phyloP scores from a whole-genome alignment of 169 alveolate species.

The Plasmodium gallinaceum region DNA sequence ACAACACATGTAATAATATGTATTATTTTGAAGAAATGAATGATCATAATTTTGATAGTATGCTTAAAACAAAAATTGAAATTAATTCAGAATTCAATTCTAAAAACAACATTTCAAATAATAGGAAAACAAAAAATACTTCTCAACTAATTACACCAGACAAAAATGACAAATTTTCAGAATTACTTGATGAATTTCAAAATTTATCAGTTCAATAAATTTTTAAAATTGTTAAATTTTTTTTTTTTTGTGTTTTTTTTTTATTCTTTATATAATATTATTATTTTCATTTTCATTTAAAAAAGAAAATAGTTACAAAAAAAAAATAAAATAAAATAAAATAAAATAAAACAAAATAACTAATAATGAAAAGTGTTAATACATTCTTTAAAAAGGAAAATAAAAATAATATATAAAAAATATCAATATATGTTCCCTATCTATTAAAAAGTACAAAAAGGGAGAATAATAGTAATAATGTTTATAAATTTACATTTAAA shows the following conservation, averaged over 20 bases:
- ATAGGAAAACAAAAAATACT: neutral
- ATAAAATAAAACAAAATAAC: neutral
- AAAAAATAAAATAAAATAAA: neutral
- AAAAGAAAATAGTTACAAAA: neutral
- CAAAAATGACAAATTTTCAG: conserved; percentile 75
- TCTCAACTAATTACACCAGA: conserved; percentile 43
- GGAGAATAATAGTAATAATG: too few relatives aligned
- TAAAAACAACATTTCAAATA: neutral
- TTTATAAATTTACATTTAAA: too few relatives aligned
- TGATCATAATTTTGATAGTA: neutral
- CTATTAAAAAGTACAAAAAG: too few relatives aligned
- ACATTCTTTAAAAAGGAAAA: too few relatives aligned
- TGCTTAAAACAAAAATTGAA: neutral
- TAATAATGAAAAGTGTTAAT: neutral
- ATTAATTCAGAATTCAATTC: neutral
- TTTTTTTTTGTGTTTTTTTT: neutral
- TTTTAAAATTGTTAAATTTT: neutral
- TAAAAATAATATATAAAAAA: too few relatives aligned
- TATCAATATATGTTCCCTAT: too few relatives aligned
- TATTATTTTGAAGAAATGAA: conserved; percentile 18
- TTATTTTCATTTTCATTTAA: neutral
- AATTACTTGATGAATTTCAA: conserved; percentile 71
- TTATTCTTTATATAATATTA: neutral
- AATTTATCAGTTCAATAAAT: conserved; percentile 17
- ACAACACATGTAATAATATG: conserved; percentile 1